These are phyloP conservation scores for Solanum etuberosum DNA, from an alignment of 257 asterid species.

Conservation along the genomic window DNA sequence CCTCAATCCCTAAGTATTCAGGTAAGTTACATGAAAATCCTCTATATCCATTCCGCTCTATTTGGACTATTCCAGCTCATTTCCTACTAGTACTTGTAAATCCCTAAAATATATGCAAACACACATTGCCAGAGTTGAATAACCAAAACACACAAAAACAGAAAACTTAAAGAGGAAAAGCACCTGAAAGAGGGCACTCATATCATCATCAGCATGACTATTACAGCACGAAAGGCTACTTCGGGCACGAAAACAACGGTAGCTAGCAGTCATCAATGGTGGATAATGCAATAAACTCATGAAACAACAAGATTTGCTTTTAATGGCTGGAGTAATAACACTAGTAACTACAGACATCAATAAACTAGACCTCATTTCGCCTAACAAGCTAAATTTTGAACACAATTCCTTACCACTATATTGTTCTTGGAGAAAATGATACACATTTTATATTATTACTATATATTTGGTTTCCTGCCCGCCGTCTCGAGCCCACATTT, in stretches of 20 bases:
- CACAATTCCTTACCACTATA: not conserved
- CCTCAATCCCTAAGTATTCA: not conserved
- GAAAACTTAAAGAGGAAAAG: not conserved
- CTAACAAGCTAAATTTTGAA: not conserved
- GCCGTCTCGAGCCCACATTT: too few species aligned
- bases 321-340: not conserved
- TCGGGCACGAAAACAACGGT: not conserved
- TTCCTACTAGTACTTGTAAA: not conserved
- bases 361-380: not conserved
- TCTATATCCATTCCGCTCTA: not conserved
- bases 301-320: not conserved
- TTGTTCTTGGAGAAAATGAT: not conserved
- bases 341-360: not conserved
- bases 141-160: not conserved
- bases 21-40: not conserved
- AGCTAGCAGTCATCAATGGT: not conserved
- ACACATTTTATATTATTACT: not conserved
- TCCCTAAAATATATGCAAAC: not conserved
- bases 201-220: not conserved
- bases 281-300: not conserved
- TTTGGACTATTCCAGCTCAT: not conserved
- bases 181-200: not conserved
- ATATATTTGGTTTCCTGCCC: not conserved
- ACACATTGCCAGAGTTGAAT: not conserved
- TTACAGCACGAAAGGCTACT: not conserved